Evolutionary conservation across 805 yeast genomes (phyloP).

Genomic region (Ogataea paraovalis): DNA sequence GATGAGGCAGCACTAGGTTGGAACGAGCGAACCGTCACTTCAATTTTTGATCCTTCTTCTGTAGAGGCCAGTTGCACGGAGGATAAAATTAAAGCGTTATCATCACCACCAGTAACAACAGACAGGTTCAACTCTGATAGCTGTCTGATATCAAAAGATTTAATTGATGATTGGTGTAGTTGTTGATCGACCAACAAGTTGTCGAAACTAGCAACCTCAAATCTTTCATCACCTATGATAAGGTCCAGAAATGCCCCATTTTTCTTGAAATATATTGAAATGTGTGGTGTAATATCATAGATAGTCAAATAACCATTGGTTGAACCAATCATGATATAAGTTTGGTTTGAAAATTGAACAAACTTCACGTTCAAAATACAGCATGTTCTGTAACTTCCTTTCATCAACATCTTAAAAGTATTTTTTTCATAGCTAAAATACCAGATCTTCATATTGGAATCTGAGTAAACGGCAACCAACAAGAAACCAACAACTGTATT

Average conservation of each 20-base stretch:
- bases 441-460: slow-evolving; percentile 73
- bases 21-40: slow-evolving; percentile 31
- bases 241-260: slow-evolving; percentile 1
- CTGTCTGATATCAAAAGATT: slow-evolving; percentile 42
- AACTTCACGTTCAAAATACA: slow-evolving; percentile 68
- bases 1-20: slow-evolving; percentile 72
- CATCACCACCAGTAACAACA: slow-evolving; percentile 87
- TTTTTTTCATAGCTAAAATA: slow-evolving; percentile 37
- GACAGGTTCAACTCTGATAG: slow-evolving; percentile 10
- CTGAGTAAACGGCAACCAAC: slow-evolving; percentile 75
- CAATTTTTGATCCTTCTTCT: neutral
- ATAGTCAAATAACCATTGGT: slow-evolving; percentile 78
- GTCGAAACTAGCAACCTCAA: slow-evolving; percentile 5
- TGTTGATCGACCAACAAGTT: slow-evolving; percentile 38
- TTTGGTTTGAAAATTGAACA: slow-evolving; percentile 24
- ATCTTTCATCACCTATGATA: neutral
- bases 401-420: slow-evolving; percentile 40
- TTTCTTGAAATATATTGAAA: slow-evolving; percentile 9
- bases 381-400: slow-evolving; percentile 62
- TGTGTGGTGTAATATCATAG: slow-evolving; percentile 46
- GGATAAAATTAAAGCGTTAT: slow-evolving; percentile 60
- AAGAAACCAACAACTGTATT: slow-evolving; percentile 39
- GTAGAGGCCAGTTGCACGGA: slow-evolving; percentile 25
- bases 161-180: slow-evolving; percentile 84
- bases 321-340: slow-evolving; percentile 53